These are phyloP conservation scores for Acacia melanoxylon DNA, from an alignment of 306 rosid species.

Conservation along the genomic window DNA sequence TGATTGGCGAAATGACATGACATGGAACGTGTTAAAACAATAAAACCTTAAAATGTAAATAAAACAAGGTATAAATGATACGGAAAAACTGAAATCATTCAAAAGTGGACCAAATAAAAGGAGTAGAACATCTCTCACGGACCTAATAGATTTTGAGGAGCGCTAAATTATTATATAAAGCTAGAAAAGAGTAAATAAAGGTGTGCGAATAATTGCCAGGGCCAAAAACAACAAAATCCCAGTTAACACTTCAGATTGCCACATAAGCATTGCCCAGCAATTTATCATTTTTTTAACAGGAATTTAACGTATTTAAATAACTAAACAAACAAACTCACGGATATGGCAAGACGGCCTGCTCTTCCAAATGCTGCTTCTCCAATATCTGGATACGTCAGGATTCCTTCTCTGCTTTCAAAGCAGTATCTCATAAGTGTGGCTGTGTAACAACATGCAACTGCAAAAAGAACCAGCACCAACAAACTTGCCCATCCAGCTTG, in stretches of 20 bases:
- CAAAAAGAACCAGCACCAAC: conserved; percentile 65
- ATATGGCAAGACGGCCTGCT: conserved; percentile 69
- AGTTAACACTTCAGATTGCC: neutral
- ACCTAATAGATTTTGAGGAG: neutral
- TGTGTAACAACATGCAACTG: conserved; percentile 77
- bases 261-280: neutral
- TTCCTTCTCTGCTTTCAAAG: conserved; percentile 73
- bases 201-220: neutral
- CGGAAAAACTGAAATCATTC: neutral
- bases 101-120: neutral
- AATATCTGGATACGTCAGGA: conserved; percentile 74
- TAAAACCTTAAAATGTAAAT: neutral
- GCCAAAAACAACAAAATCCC: neutral
- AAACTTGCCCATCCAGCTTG: conserved; percentile 92
- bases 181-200: neutral
- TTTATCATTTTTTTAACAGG: neutral
- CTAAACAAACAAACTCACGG: conserved; percentile 55
- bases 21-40: neutral
- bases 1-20: neutral
- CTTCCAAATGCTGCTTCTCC: conserved; percentile 94
- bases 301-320: conserved; percentile 17
- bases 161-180: neutral
- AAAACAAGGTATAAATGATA: neutral
- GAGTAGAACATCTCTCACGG: neutral
- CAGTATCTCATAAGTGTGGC: conserved; percentile 82